These are phyloP conservation scores for Wilcoxina mikolae DNA, from an alignment of 495 filamentous ascomycete species.

Conservation along the genomic window DNA sequence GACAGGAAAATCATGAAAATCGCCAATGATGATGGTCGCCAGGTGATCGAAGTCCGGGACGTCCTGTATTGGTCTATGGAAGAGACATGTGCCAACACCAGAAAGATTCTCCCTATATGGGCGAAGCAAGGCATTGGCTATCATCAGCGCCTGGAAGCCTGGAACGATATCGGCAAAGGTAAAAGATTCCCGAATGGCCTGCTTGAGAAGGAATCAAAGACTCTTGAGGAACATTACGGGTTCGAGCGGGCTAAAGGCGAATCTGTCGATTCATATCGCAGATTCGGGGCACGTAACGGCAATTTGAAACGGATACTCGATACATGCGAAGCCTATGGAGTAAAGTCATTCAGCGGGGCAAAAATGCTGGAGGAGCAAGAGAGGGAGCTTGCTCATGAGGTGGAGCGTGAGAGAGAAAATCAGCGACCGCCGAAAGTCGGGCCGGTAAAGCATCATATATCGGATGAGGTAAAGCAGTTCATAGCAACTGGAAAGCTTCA, in stretches of 20 bases:
- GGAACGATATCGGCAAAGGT: slow-evolving; percentile 9
- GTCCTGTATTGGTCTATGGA: slow-evolving; percentile 46
- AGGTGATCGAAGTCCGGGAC: slow-evolving; percentile 38
- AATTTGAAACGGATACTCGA: slow-evolving; percentile 34
- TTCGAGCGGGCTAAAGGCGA: not conserved
- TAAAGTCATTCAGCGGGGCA: slow-evolving; percentile 28
- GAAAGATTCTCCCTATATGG: slow-evolving; percentile 43
- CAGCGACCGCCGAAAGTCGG: slow-evolving; percentile 33
- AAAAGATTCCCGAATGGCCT: not conserved
- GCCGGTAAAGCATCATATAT: slow-evolving; percentile 34
- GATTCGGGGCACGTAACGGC: slow-evolving; percentile 12
- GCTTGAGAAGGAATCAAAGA: slow-evolving; percentile 34
- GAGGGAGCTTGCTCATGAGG: slow-evolving; percentile 49
- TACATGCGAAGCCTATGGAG: slow-evolving; percentile 28
- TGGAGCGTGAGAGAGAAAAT: slow-evolving; percentile 44
- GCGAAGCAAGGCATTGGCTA: slow-evolving; percentile 43
- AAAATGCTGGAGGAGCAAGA: slow-evolving; percentile 55
- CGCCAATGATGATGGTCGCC: slow-evolving; percentile 16
- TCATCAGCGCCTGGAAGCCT: slow-evolving; percentile 22
- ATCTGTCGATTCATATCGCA: not conserved
- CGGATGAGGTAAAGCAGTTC: slow-evolving; percentile 34
- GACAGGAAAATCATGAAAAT: slow-evolving; percentile 29
- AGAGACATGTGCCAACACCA: slow-evolving; percentile 39
- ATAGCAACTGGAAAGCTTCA: slow-evolving; percentile 36
- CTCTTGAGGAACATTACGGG: slow-evolving; percentile 34